phyloP scores from a whole-genome alignment of 2,329 filamentous ascomycete species.

The Colletotrichum sp. region DNA sequence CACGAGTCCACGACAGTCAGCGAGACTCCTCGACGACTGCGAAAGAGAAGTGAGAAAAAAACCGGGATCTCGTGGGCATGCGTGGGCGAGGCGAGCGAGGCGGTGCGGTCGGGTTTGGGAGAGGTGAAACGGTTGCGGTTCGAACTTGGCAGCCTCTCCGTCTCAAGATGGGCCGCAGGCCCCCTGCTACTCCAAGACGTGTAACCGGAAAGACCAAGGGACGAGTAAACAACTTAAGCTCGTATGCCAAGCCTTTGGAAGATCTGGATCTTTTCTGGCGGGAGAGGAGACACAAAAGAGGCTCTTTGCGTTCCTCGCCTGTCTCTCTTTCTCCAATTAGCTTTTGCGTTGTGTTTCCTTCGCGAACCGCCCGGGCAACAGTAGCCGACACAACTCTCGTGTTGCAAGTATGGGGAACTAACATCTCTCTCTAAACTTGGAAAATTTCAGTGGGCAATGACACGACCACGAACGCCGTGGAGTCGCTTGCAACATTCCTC shows the following conservation, averaged over 20 bases:
- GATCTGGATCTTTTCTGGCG: neutral
- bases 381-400: neutral
- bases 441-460: neutral
- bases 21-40: neutral
- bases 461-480: neutral
- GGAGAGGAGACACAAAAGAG: neutral
- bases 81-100: constrained; percentile 9
- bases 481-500: neutral
- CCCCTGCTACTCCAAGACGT: constrained; percentile 9
- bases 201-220: constrained; percentile 5
- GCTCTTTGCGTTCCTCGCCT: neutral
- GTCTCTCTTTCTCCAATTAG: neutral
- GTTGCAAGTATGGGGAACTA: neutral
- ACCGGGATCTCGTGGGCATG: neutral
- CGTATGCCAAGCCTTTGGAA: constrained; percentile 5
- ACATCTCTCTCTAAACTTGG: neutral
- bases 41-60: neutral
- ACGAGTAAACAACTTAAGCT: constrained; percentile 14
- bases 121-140: constrained; percentile 21
- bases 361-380: neutral
- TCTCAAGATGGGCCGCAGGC: constrained; percentile 17
- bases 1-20: neutral
- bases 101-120: constrained; percentile 5
- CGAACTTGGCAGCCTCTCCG: constrained; percentile 15
- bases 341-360: neutral